Evolutionary conservation across 2,329 filamentous ascomycete species (phyloP), one percentile per base, ranked within the genome.

Genomic region (Aspergillus cejpii): DNA sequence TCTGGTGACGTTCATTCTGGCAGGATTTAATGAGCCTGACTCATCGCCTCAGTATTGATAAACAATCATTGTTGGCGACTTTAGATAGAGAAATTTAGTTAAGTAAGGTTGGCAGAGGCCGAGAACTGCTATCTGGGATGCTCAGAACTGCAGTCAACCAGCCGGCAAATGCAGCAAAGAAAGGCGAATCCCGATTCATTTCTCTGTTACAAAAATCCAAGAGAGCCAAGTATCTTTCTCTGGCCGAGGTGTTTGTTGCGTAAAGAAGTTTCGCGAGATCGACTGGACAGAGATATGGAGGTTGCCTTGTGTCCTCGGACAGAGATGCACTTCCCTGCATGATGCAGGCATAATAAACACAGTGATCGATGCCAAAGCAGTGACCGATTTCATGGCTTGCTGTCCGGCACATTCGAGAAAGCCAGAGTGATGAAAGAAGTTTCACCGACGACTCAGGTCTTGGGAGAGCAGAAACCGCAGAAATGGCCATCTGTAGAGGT

Each of bases 331-430:
- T 63, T 15, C 61, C 59, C 37, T 66, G 63, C 61, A 66, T 65
- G 4, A 51, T 45, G 37, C 63, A 65, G 1, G 63, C 61, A 39
- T 65, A 62, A 27, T 62, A 39, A 19, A 76, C 66, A 56, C 83
- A 87, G 57, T 87, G 83, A 6, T 63, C 81, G 11, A 87, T 70
- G 0, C 77, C 79, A 28, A 87, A 74, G 55, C 81, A 86, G 59
- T 85, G 83, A 0, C 80, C 79, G 0, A 86, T 62, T 55, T 87
- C 83, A 56, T 86, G 83, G 1, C 73, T 73, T 1, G 75, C 76
- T 0, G 82, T 84, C 39, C 74, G 75, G 41, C 71, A 79, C 2
- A 79, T 60, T 8, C 76, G 71, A 7, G 72, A 72, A 11, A 85
- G 72, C 79, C 81, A 85, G 1, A 82, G 56, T 0, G 63, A 70